These are phyloP conservation scores for Prunus davidiana DNA, from an alignment of 306 rosid genomes.

Conservation along the genomic window DNA sequence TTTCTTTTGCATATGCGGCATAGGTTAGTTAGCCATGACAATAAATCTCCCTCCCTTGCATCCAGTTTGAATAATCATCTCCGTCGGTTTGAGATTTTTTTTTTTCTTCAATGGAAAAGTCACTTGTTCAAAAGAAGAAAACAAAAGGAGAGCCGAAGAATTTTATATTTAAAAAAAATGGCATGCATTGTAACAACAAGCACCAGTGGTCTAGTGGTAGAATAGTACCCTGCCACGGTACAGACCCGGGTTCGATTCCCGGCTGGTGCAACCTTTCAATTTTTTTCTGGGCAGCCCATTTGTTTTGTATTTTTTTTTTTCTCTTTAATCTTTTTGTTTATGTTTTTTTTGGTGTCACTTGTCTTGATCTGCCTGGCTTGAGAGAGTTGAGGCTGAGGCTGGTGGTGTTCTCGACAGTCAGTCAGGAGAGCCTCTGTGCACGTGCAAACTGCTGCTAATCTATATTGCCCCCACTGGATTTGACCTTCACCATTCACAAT, in stretches of 20 bases:
- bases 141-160: too few species aligned
- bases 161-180: neutral
- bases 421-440: neutral
- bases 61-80: too few species aligned
- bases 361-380: neutral
- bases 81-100: too few species aligned
- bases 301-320: neutral
- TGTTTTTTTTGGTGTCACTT: neutral
- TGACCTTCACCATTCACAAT: neutral
- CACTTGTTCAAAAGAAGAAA: too few species aligned
- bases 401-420: neutral
- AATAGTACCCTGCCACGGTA: conserved; percentile 33
- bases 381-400: neutral
- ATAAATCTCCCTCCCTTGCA: too few species aligned
- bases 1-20: too few species aligned
- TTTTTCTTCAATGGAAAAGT: too few species aligned
- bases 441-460: neutral
- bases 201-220: conserved; percentile 23
- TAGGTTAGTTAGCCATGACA: too few species aligned
- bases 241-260: conserved; percentile 64
- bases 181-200: accelerated
- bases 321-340: neutral
- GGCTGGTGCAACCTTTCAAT: conserved; percentile 32
- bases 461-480: neutral
- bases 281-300: neutral